Evolutionary conservation across 78 protist species (phyloP).

Genomic region (Dictyostelium brefeldianum): DNA sequence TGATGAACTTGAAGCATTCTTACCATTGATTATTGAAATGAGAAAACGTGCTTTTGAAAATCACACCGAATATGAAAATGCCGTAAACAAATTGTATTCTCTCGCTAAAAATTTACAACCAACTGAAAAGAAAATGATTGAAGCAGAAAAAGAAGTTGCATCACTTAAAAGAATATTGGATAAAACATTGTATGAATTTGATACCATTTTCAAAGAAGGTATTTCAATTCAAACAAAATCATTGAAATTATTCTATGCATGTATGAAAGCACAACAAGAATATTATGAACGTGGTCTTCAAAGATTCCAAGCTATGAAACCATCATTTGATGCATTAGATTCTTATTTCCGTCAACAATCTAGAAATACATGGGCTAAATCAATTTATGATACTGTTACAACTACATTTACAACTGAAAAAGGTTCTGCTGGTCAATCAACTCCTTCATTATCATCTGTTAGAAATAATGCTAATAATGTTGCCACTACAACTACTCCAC

Average conservation of each 20-base stretch:
- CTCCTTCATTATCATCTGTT: neutral
- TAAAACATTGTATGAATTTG: slow-evolving; percentile 33
- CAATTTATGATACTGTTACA: neutral
- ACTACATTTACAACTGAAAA: slow-evolving; percentile 1
- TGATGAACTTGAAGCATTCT: slow-evolving; percentile 48
- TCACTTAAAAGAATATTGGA: slow-evolving; percentile 33
- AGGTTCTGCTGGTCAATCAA: neutral
- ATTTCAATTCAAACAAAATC: slow-evolving; percentile 46
- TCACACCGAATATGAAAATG: slow-evolving; percentile 48
- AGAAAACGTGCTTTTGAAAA: slow-evolving; percentile 65
- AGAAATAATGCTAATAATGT: neutral
- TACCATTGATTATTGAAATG: slow-evolving; percentile 56
- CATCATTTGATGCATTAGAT: slow-evolving; percentile 59
- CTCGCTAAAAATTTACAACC: slow-evolving; percentile 57
- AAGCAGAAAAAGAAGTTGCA: slow-evolving; percentile 55
- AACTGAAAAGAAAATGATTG: slow-evolving; percentile 63
- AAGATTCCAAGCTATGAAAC: slow-evolving; percentile 63
- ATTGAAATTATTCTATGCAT: slow-evolving; percentile 47
- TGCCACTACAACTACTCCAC: neutral
- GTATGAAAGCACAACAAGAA: slow-evolving; percentile 79
- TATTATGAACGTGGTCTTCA: slow-evolving; percentile 71
- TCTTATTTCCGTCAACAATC: slow-evolving; percentile 47
- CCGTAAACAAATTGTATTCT: slow-evolving; percentile 36
- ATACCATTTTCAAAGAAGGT: slow-evolving; percentile 53
- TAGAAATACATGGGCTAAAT: slow-evolving; percentile 38